A percentile compares a stretch with the other conserved stretches of the same genome.
Conservation (phyloP, 768 basidiomycete species). For the Collybiopsis confluens region DNA sequence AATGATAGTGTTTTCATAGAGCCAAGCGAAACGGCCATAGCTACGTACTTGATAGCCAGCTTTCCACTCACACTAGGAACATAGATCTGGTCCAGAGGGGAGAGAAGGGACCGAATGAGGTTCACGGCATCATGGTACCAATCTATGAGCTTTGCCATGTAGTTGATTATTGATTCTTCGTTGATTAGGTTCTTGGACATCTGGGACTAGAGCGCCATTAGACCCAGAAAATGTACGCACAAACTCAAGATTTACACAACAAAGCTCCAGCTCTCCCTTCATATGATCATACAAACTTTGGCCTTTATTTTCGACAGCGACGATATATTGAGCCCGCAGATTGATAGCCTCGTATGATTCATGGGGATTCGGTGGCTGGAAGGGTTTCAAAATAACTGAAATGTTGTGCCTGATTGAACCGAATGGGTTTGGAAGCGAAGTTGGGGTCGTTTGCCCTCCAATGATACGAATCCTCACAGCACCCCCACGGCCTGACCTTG, state of each 20-base stretch:
- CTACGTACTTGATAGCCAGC: constrained; percentile 42
- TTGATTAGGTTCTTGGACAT: constrained; percentile 21
- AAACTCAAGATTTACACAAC: constrained; percentile 27
- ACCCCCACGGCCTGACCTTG: constrained; percentile 40
- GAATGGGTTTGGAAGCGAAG: constrained; percentile 28
- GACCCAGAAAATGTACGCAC: neutral
- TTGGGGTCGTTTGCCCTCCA: constrained; percentile 23
- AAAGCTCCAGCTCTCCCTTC: constrained; percentile 56
- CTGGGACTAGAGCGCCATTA: constrained; percentile 1
- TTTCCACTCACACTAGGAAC: constrained; percentile 36
- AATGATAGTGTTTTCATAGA: neutral
- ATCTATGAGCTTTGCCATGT: constrained; percentile 51
- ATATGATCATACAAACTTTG: constrained; percentile 56
- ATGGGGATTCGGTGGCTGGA: neutral
- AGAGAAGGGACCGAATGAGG: constrained; percentile 58
- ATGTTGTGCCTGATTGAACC: neutral
- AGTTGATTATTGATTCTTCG: constrained; percentile 47
- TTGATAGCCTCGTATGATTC: constrained; percentile 49
- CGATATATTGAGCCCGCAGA: constrained; percentile 49
- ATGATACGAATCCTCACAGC: constrained; percentile 46
- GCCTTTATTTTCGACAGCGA: constrained; percentile 49
- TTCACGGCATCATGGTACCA: constrained; percentile 70
- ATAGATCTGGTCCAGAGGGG: constrained; percentile 70
- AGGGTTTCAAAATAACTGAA: neutral
- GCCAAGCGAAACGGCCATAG: neutral